phyloP scores from a whole-genome alignment of 2,329 filamentous ascomycete species.

The Xylariaceae sp. region DNA sequence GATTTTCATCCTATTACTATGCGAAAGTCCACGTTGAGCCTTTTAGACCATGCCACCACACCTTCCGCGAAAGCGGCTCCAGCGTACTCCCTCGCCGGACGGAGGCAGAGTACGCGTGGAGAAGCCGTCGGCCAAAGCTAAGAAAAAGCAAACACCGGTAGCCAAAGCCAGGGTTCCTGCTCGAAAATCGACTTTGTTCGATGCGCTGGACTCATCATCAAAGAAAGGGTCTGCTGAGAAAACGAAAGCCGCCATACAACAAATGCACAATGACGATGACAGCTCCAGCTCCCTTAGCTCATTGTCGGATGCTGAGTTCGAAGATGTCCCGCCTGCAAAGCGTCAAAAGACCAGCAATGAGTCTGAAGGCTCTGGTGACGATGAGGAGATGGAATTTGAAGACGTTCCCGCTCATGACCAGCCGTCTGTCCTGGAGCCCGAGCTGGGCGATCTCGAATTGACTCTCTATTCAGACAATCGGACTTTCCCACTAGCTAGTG shows the following conservation, averaged over 20 bases:
- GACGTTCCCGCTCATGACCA: slow-evolving; percentile 44
- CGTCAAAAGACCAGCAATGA: slow-evolving; percentile 35
- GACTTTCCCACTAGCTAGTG: slow-evolving; percentile 58
- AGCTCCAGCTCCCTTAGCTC: slow-evolving; percentile 48
- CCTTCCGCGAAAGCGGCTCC: slow-evolving; percentile 62
- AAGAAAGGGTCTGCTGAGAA: slow-evolving; percentile 42
- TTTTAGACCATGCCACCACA: slow-evolving; percentile 58
- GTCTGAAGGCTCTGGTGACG: slow-evolving; percentile 31
- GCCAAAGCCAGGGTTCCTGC: slow-evolving; percentile 26
- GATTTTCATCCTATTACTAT: no score
- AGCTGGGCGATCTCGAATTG: slow-evolving; percentile 68
- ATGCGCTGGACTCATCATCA: slow-evolving; percentile 53
- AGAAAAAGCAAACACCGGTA: slow-evolving; percentile 22
- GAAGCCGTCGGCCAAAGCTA: slow-evolving; percentile 29
- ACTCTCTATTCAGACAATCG: slow-evolving; percentile 59
- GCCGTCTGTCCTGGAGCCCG: slow-evolving; percentile 41
- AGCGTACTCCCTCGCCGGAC: slow-evolving; percentile 43
- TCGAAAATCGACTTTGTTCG: slow-evolving; percentile 57
- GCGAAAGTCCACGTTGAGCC: no score
- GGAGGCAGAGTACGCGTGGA: slow-evolving; percentile 27
- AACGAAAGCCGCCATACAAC: slow-evolving; percentile 39
- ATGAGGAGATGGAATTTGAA: slow-evolving; percentile 60
- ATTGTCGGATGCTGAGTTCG: slow-evolving; percentile 55
- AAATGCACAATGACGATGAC: slow-evolving; percentile 42
- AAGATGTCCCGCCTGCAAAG: slow-evolving; percentile 43